Evolutionary conservation across 176 grass and related monocot genomes (phyloP).

Genomic region (Juncus inflexus): DNA sequence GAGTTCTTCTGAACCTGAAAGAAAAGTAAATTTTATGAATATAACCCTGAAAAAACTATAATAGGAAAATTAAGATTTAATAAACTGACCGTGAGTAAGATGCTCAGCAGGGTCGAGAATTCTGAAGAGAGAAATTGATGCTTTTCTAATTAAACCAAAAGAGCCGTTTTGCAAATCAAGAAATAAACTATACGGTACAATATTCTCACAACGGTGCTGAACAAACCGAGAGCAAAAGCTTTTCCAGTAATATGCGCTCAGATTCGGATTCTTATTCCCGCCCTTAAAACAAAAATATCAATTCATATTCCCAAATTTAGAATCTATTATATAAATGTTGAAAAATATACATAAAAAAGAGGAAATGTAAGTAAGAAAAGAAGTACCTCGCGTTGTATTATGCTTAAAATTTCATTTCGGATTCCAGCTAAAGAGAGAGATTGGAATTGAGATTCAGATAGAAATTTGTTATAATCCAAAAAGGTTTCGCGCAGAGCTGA

Average conservation of each 20-base stretch:
- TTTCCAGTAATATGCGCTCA: conserved; percentile 78
- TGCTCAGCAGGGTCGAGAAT: conserved; percentile 64
- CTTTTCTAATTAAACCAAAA: conserved; percentile 89
- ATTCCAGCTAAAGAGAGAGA: conserved; percentile 72
- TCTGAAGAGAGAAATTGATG: conserved; percentile 80
- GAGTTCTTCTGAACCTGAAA: conserved; percentile 58
- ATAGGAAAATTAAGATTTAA: conserved; percentile 6
- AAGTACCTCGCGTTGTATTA: conserved; percentile 75
- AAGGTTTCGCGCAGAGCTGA: conserved; percentile 77
- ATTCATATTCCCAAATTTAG: conserved; percentile 19
- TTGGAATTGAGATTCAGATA: conserved; percentile 78
- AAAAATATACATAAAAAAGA: conserved; percentile 9
- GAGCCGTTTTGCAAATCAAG: conserved; percentile 62
- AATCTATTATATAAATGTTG: neutral
- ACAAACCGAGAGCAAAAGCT: conserved; percentile 72
- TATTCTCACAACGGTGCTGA: conserved; percentile 66
- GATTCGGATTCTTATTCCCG: conserved; percentile 40
- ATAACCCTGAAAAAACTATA: conserved; percentile 7
- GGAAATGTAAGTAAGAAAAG: conserved; percentile 9
- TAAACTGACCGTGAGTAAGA: conserved; percentile 69
- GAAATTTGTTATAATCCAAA: conserved; percentile 74
- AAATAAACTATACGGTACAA: conserved; percentile 66
- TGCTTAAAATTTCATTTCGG: conserved; percentile 73
- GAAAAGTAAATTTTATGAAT: neutral
- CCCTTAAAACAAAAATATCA: conserved; percentile 40